These are phyloP conservation scores for Pochonia chlamydosporia DNA, from an alignment of 2,329 filamentous ascomycete genomes.

Conservation along the genomic window DNA sequence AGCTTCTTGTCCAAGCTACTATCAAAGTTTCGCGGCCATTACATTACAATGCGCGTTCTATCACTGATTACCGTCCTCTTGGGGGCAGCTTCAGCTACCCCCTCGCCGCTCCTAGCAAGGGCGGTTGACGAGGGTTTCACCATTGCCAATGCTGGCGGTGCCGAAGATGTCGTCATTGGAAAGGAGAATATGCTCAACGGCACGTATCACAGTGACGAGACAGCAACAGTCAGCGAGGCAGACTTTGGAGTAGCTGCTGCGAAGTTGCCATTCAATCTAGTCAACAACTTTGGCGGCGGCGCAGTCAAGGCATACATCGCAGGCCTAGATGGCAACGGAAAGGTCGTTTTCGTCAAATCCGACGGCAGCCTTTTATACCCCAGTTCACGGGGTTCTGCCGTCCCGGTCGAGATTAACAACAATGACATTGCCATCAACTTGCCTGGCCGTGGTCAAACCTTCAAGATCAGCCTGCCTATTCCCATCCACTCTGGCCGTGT, in stretches of 20 bases:
- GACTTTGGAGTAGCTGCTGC: conserved; percentile 5
- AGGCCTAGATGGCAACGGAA: conserved; percentile 32
- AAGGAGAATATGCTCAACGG: conserved; percentile 34
- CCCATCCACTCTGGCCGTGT: conserved; percentile 36
- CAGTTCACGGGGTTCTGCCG: conserved; percentile 24
- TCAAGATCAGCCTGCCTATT: conserved; percentile 33
- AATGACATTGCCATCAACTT: conserved; percentile 37
- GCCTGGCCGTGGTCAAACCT: conserved; percentile 27
- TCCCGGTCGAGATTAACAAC: conserved; percentile 30
- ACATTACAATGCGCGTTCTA: conserved; percentile 1
- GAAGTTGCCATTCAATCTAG: conserved; percentile 25
- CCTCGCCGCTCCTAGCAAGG: conserved; percentile 2
- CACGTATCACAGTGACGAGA: conserved; percentile 18
- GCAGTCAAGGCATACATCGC: conserved; percentile 39
- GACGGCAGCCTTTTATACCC: conserved; percentile 38
- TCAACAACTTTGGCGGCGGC: conserved; percentile 37
- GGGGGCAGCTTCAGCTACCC: conserved; percentile 12
- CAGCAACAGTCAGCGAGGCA: conserved; percentile 1
- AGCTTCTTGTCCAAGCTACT: background rate
- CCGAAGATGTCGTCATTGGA: conserved; percentile 28
- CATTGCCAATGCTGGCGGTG: conserved; percentile 22
- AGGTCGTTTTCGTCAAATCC: conserved; percentile 36
- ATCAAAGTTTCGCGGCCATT: conserved; percentile 2
- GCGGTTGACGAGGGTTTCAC: conserved; percentile 20
- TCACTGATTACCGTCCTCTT: conserved; percentile 15